Evolutionary conservation across 768 basidiomycete genomes (phyloP).

Genomic region (Russula vinacea): DNA sequence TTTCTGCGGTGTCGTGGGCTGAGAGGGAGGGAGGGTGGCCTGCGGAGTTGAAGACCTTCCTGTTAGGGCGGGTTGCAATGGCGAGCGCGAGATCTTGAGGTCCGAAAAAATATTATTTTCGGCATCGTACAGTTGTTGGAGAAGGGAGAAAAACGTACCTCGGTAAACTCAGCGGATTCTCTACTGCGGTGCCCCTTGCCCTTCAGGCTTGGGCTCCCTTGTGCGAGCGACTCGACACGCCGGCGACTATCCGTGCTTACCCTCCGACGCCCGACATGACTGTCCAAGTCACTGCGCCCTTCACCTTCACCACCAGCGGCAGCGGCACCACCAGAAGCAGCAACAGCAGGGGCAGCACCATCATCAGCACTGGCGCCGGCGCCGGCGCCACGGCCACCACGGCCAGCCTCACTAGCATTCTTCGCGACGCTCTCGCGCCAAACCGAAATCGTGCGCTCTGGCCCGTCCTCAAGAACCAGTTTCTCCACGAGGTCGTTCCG

Average conservation of each 20-base stretch:
- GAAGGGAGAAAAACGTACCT: constrained; percentile 30
- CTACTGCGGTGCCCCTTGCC: constrained; percentile 29
- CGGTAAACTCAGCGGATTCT: constrained; percentile 33
- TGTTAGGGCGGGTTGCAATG: constrained; percentile 16
- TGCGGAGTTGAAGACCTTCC: constrained; percentile 22
- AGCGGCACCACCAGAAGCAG: background rate
- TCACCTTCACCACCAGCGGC: constrained; percentile 13
- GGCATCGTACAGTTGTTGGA: background rate
- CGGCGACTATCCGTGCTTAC: constrained; percentile 22
- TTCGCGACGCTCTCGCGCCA: constrained; percentile 40
- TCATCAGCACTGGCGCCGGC: too few species aligned
- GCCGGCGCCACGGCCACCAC: background rate
- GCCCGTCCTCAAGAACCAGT: constrained; percentile 37
- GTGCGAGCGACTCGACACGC: constrained; percentile 18
- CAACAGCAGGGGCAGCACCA: too few species aligned
- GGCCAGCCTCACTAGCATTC: constrained; percentile 26
- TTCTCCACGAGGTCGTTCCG: constrained; percentile 36
- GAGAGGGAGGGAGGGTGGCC: constrained; percentile 8
- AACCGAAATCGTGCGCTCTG: constrained; percentile 38
- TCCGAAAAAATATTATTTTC: background rate
- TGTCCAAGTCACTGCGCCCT: constrained; percentile 30
- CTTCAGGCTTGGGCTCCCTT: constrained; percentile 23
- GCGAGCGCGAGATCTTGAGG: constrained; percentile 17
- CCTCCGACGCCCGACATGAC: constrained; percentile 31
- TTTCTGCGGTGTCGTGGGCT: constrained; percentile 22